Conservation (phyloP, 495 filamentous ascomycete genomes). For the Xylaria curta region DNA sequence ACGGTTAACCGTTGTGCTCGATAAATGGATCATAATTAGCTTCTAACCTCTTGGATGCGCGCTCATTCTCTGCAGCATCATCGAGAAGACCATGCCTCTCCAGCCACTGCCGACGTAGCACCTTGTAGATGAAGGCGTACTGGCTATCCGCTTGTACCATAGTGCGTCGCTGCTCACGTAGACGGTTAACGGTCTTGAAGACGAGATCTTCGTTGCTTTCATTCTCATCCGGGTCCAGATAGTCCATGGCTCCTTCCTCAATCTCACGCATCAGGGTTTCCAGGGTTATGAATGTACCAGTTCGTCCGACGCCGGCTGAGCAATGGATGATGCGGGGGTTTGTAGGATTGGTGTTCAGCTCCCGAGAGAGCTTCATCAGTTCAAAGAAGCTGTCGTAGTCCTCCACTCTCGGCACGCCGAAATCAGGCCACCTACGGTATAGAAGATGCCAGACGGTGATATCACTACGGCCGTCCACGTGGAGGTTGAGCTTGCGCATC, state of each 20-base stretch:
- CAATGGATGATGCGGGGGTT: conserved; percentile 93
- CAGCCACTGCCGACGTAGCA: conserved; percentile 74
- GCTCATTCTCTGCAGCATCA: conserved; percentile 41
- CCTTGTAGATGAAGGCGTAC: conserved; percentile 88
- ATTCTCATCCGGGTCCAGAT: conserved; percentile 38
- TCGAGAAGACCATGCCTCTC: conserved; percentile 55
- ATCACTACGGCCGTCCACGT: conserved; percentile 47
- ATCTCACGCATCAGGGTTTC: conserved; percentile 88
- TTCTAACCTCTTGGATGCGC: conserved; percentile 55
- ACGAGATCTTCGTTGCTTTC: conserved; percentile 50
- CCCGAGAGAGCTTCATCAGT: conserved; percentile 75
- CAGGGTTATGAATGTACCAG: conserved; percentile 93
- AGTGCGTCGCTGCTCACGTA: conserved; percentile 88
- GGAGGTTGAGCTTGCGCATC: conserved; percentile 59
- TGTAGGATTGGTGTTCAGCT: conserved; percentile 65
- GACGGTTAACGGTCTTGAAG: conserved; percentile 76
- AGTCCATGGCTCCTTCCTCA: conserved; percentile 71
- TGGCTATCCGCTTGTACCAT: conserved; percentile 96
- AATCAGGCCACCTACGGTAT: conserved; percentile 94
- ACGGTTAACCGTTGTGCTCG: conserved; percentile 25
- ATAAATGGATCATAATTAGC: conserved; percentile 46
- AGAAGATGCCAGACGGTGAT: conserved; percentile 84
- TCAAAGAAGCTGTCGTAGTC: conserved; percentile 80
- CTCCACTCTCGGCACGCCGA: conserved; percentile 80
- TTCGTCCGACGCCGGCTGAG: conserved; percentile 91